Base-by-base conservation (phyloP, 2,329 filamentous ascomycete genomes). In the Ceratocystiopsis sp. region DNA sequence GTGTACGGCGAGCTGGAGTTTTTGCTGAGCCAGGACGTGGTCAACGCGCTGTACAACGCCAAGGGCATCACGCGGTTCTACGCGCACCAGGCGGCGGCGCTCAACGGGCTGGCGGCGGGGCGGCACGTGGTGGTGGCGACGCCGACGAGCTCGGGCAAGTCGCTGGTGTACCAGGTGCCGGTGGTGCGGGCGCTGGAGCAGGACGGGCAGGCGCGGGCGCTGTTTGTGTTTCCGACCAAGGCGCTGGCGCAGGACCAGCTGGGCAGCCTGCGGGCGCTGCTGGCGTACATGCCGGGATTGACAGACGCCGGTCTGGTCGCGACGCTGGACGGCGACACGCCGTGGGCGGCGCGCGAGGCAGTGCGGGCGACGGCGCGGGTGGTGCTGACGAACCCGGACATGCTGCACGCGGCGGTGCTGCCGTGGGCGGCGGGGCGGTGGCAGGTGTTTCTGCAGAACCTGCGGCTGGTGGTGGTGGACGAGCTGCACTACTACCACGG, bases 191-290 rank as follows among this genome's bases (percentile, higher is more conserved):
- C 84, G 41, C 64, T 98, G 2, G 89, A 98, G 58, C 67, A 75
- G 42, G 82, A 96, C 53, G 64, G 61, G 2, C 68, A 78, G 44
- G 83, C 84, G 10, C 70, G 91, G 52, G 91, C 91, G 3, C 85
- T 98, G 78, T 96, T 95, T 57, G 94, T 98, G 34, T 98, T 98
- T 48, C 91, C 91, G 0, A 98, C 91, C 0, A 98, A 98, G 61
- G 91, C 91, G 1, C 64, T 98, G 15, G 89, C 91, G 0, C 91
- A 98, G 57, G 91, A 98, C 59, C 91, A 98, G 59, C 78, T 80
- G 52, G 73, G 86, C 51, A 94, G 86, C 51, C 66, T 98, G 57
- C 84, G 83, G 53, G 85, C 94, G 42, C 71, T 96, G 55, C 65
- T 96, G 47, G 64, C 71, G 1, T 94, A 81, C 53, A 83, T 98